These are phyloP conservation scores for Dacryopinax spathularia DNA, from an alignment of 768 basidiomycete species.

Conservation along the genomic window DNA sequence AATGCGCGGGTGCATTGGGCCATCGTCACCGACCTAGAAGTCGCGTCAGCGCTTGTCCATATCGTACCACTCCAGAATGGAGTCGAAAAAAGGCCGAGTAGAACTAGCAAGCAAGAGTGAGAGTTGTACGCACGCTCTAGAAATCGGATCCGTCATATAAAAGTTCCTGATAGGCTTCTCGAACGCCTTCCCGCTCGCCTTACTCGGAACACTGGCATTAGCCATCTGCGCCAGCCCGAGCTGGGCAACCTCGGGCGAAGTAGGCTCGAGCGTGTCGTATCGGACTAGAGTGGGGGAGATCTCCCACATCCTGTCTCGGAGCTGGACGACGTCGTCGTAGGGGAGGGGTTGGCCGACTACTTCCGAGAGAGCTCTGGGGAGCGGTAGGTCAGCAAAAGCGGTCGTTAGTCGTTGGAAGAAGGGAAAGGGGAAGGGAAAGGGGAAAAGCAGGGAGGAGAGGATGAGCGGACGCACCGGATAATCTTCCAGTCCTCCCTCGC, in stretches of 20 bases:
- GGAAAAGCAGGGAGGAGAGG: neutral
- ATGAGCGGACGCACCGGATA: constrained; percentile 44
- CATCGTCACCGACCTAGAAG: constrained; percentile 77
- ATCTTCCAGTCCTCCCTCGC: constrained; percentile 97
- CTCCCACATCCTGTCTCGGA: constrained; percentile 94
- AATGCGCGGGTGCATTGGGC: constrained; percentile 84
- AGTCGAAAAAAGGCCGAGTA: constrained; percentile 4
- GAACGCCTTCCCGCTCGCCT: constrained; percentile 47
- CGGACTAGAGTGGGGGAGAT: constrained; percentile 79
- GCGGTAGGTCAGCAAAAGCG: neutral
- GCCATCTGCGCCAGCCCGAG: constrained; percentile 52
- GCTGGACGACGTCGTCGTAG: constrained; percentile 70
- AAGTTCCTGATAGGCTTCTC: constrained; percentile 79
- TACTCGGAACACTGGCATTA: constrained; percentile 36
- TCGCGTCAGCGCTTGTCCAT: neutral
- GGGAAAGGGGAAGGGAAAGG: neutral
- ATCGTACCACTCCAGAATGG: neutral
- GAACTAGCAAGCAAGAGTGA: neutral
- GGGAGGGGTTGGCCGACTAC: constrained; percentile 65
- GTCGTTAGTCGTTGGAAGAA: no score
- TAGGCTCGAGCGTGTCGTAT: constrained; percentile 67
- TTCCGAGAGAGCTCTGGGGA: constrained; percentile 69
- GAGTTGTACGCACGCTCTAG: constrained; percentile 57
- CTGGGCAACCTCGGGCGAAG: constrained; percentile 55
- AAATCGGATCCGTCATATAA: constrained; percentile 92